phyloP scores from a whole-genome alignment of 257 asterid species.

The Ajuga chamaepitys region DNA sequence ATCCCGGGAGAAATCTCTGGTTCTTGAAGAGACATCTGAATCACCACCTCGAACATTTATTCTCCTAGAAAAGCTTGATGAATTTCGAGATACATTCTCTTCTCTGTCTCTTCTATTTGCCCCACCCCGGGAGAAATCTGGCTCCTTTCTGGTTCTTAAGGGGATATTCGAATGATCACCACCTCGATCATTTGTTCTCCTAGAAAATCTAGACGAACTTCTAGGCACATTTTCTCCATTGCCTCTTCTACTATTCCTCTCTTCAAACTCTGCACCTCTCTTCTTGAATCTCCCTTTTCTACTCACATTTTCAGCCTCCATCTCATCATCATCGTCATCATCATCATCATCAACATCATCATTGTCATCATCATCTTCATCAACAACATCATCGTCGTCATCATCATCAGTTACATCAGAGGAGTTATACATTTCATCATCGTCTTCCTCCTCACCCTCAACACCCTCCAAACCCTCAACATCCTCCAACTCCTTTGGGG shows the following conservation, averaged over 20 bases:
- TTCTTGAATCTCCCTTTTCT: conserved; percentile 7
- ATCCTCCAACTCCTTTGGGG: conserved; percentile 22
- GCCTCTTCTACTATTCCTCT: conserved; percentile 13
- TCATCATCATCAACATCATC: conserved; percentile 26
- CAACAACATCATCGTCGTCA: conserved; percentile 16
- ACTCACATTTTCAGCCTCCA: conserved; percentile 6
- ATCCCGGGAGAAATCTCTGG: no score
- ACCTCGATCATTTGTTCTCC: background rate
- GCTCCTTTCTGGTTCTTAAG: background rate
- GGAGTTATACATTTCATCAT: conserved; percentile 25
- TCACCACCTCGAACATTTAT: background rate
- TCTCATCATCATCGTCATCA: conserved; percentile 20
- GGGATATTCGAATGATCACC: no score
- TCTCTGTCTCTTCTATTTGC: conserved; percentile 12
- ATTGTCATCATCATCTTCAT: conserved; percentile 17
- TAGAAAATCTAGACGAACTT: background rate
- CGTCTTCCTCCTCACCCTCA: conserved; percentile 34
- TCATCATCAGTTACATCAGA: conserved; percentile 24
- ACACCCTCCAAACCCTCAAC: no score
- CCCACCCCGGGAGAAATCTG: conserved; percentile 4
- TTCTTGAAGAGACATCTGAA: background rate
- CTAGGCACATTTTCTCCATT: background rate
- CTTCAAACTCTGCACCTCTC: conserved; percentile 10
- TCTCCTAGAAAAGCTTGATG: background rate
- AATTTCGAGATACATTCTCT: background rate